Evolutionary conservation across 257 asterid species (phyloP).

Genomic region (Scutellaria galericulata): DNA sequence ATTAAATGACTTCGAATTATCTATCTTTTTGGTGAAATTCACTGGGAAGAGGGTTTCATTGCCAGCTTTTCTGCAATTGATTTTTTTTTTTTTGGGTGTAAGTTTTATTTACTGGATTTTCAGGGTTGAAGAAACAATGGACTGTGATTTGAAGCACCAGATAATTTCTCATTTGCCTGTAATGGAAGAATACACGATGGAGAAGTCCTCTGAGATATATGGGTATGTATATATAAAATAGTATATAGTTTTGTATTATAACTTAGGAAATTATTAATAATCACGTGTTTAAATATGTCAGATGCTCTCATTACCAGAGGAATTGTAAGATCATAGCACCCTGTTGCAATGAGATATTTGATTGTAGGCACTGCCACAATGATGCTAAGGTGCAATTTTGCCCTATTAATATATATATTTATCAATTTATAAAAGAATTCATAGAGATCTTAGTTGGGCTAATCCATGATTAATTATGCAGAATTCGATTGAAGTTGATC

Average conservation of each 20-base stretch:
- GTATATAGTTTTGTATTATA: background rate
- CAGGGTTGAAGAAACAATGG: conserved; percentile 29
- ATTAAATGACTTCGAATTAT: background rate
- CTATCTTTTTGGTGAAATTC: background rate
- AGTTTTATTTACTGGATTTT: conserved; percentile 21
- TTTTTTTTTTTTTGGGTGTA: background rate
- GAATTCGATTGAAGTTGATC: conserved; percentile 68
- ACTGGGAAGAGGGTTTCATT: background rate
- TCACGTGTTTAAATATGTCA: conserved; percentile 28
- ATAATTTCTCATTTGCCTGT: conserved; percentile 31
- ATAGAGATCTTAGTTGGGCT: conserved; percentile 20
- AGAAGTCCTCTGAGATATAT: conserved; percentile 36
- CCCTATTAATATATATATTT: background rate
- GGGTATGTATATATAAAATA: conserved; percentile 31
- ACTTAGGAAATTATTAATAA: background rate
- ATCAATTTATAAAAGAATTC: background rate
- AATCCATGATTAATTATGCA: conserved; percentile 35
- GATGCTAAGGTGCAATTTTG: conserved; percentile 59
- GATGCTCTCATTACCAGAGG: conserved; percentile 72
- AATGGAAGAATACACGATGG: conserved; percentile 34
- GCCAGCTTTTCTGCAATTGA: background rate
- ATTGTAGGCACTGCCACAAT: conserved; percentile 87
- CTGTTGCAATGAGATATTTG: conserved; percentile 72
- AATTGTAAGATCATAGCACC: conserved; percentile 77
- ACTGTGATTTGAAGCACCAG: conserved; percentile 37